Evolutionary conservation across 2,329 filamentous ascomycete species (phyloP).

Genomic region (Xylariaceae sp.): DNA sequence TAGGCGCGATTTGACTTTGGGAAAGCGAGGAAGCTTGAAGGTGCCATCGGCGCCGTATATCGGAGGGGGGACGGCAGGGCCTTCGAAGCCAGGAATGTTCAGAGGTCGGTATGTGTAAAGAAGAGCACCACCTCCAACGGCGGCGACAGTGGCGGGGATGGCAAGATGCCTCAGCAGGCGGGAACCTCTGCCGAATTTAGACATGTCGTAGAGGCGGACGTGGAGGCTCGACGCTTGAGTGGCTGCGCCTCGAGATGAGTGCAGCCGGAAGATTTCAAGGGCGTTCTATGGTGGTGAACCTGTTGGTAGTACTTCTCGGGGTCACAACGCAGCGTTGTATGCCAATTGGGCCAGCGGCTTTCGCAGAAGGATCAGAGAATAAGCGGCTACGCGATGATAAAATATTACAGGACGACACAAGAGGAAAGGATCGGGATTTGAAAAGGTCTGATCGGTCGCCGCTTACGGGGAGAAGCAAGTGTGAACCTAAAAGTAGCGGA

Average conservation of each 20-base stretch:
- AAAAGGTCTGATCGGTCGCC: no score
- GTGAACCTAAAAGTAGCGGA: background rate
- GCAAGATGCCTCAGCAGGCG: conserved; percentile 39
- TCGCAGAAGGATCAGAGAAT: no score
- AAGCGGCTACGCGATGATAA: no score
- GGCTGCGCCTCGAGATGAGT: conserved; percentile 3
- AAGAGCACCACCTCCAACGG: conserved; percentile 38
- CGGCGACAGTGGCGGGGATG: conserved; percentile 37
- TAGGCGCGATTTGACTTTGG: conserved; percentile 55
- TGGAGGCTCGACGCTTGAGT: conserved; percentile 1
- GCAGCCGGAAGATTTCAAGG: conserved; percentile 1
- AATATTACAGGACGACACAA: background rate
- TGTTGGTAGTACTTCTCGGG: no score
- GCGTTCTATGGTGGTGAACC: background rate
- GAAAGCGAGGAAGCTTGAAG: conserved; percentile 63
- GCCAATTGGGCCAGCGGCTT: no score
- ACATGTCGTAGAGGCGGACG: conserved; percentile 18
- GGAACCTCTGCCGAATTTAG: conserved; percentile 25
- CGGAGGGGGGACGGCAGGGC: conserved; percentile 65
- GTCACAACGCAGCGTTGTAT: no score
- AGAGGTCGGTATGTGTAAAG: conserved; percentile 61
- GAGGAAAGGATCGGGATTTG: no score
- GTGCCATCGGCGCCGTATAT: conserved; percentile 64
- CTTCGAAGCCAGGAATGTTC: conserved; percentile 66
- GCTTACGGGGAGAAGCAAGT: background rate